Conservation (phyloP, 2,329 filamentous ascomycete species). For the Fusarium nelsonii region DNA sequence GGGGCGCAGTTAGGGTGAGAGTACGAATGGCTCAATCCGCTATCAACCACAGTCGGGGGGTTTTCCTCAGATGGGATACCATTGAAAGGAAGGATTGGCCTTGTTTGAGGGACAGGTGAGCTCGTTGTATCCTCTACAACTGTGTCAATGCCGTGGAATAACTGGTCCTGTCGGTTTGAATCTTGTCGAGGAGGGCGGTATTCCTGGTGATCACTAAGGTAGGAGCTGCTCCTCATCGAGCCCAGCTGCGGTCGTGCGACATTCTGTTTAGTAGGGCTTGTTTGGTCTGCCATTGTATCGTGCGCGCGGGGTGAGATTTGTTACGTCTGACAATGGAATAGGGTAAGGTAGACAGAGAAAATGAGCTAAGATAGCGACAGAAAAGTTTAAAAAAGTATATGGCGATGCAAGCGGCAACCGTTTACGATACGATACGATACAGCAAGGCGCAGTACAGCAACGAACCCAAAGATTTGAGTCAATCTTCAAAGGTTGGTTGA, state of each 20-base stretch:
- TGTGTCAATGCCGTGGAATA: constrained; percentile 70
- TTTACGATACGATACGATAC: background rate
- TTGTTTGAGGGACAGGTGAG: constrained; percentile 55
- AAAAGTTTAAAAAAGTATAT: constrained; percentile 10
- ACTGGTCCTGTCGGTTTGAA: constrained; percentile 62
- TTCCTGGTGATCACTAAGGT: constrained; percentile 72
- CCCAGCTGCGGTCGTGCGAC: constrained; percentile 62
- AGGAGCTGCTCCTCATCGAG: constrained; percentile 71
- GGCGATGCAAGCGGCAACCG: constrained; percentile 4
- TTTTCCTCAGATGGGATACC: constrained; percentile 71
- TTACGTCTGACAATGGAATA: constrained; percentile 28
- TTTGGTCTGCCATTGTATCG: constrained; percentile 51
- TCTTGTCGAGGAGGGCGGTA: constrained; percentile 69
- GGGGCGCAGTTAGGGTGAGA: constrained; percentile 74
- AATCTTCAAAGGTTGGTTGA: constrained; percentile 35
- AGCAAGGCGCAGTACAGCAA: constrained; percentile 3
- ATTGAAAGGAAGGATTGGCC: constrained; percentile 64
- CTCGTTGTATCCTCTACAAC: constrained; percentile 68
- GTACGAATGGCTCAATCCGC: constrained; percentile 71
- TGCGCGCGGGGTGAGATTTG: constrained; percentile 36
- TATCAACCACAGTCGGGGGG: constrained; percentile 71
- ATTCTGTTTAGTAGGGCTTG: constrained; percentile 50
- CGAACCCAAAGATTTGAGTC: constrained; percentile 29
- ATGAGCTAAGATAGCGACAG: constrained; percentile 4
- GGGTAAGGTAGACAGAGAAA: constrained; percentile 1